Evolutionary conservation across 202 grass and related monocot genomes (phyloP).

Genomic region (Carex sylvatica): DNA sequence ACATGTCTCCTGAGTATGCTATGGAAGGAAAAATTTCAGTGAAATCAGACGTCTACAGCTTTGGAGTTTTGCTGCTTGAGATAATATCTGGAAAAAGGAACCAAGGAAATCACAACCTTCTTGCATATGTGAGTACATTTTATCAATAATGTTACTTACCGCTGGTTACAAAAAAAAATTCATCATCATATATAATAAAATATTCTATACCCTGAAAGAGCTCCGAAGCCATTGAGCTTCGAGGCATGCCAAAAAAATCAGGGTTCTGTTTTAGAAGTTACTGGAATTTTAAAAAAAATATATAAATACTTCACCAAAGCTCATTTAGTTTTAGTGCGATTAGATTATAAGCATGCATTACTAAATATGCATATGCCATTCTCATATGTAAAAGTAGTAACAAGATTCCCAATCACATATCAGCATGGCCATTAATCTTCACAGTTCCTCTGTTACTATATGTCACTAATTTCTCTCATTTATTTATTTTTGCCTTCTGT

Average conservation of each 20-base stretch:
- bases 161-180: not conserved
- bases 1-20: slow-evolving; percentile 39
- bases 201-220: not conserved
- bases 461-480: too few species aligned
- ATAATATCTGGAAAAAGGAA: slow-evolving; percentile 46
- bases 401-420: too few species aligned
- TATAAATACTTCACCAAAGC: not conserved
- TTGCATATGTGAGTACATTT: slow-evolving; percentile 42
- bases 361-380: not conserved
- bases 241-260: not conserved
- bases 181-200: not conserved
- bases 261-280: not conserved
- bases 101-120: slow-evolving; percentile 44
- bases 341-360: not conserved
- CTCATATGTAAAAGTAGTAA: not conserved
- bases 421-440: too few species aligned
- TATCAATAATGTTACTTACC: not conserved
- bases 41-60: slow-evolving; percentile 58
- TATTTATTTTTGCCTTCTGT: too few species aligned
- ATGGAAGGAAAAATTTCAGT: slow-evolving; percentile 46
- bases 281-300: not conserved
- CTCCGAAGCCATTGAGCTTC: not conserved
- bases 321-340: not conserved
- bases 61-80: slow-evolving; percentile 54
- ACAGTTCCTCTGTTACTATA: too few species aligned